These are phyloP conservation scores for Geosmithia putterillii DNA, from an alignment of 2,329 filamentous ascomycete genomes.

Conservation along the genomic window DNA sequence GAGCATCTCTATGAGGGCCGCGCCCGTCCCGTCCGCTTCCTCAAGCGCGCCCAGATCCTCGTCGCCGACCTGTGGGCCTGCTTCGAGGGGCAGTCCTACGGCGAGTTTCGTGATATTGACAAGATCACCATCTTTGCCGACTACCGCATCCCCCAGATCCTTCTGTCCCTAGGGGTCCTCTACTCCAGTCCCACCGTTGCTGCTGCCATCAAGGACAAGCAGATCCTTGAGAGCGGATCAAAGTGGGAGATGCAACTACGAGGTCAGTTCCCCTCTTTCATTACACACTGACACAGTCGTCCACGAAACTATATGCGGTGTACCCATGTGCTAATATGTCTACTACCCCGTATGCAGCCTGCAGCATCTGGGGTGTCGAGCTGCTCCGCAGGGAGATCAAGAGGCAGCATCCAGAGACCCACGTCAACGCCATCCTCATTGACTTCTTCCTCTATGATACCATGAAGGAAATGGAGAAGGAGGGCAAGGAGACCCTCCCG, in stretches of 20 bases:
- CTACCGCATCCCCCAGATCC: slow-evolving; percentile 90
- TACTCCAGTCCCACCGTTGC: slow-evolving; percentile 74
- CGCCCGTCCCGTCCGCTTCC: slow-evolving; percentile 58
- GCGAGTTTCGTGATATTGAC: slow-evolving; percentile 79
- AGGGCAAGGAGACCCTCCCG: slow-evolving; percentile 44
- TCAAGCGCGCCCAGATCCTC: slow-evolving; percentile 92
- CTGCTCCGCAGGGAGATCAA: slow-evolving; percentile 73
- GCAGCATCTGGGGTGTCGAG: slow-evolving; percentile 94
- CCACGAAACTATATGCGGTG: no score
- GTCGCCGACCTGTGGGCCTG: slow-evolving; percentile 96
- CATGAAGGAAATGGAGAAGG: slow-evolving; percentile 70
- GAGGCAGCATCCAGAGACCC: slow-evolving; percentile 55
- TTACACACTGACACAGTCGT: not conserved
- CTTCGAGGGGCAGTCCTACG: slow-evolving; percentile 70
- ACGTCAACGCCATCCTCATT: slow-evolving; percentile 79
- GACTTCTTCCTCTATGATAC: slow-evolving; percentile 97
- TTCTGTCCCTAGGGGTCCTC: slow-evolving; percentile 71
- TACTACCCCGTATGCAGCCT: slow-evolving; percentile 35
- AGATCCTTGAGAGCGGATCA: slow-evolving; percentile 57
- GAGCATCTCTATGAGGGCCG: slow-evolving; percentile 63
- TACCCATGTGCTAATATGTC: not conserved
- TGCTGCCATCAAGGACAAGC: slow-evolving; percentile 50
- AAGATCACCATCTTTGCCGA: slow-evolving; percentile 98
- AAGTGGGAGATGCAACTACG: slow-evolving; percentile 79
- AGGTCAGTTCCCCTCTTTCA: slow-evolving; percentile 31